Conservation (phyloP, 2,329 filamentous ascomycete genomes). For the Ilyonectria robusta region DNA sequence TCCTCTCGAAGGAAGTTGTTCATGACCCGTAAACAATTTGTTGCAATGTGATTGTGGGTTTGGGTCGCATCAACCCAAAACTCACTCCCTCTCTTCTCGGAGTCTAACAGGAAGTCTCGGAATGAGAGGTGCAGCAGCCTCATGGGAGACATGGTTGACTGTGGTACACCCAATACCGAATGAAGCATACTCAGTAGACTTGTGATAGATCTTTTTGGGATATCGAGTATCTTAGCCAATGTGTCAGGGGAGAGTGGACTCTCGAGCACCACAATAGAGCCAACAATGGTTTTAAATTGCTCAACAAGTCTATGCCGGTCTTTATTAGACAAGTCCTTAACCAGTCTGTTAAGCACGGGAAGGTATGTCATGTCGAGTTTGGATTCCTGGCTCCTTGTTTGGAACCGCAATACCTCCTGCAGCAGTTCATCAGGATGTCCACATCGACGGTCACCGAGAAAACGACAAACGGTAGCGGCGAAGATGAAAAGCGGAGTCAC, state of each 20-base stretch:
- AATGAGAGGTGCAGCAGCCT: slow-evolving; percentile 8
- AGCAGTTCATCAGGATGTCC: slow-evolving; percentile 44
- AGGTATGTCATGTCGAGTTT: slow-evolving; percentile 16
- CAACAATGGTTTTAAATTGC: background rate
- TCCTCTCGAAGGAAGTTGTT: background rate
- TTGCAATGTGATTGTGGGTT: background rate
- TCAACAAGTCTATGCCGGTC: background rate
- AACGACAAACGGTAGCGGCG: slow-evolving; percentile 32
- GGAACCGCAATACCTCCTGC: slow-evolving; percentile 39
- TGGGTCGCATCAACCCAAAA: slow-evolving; percentile 12
- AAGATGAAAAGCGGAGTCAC: slow-evolving; percentile 53
- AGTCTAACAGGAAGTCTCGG: slow-evolving; percentile 12
- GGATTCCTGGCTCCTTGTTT: slow-evolving; percentile 19
- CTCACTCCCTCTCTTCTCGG: background rate
- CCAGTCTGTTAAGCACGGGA: background rate
- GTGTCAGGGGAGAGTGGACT: background rate
- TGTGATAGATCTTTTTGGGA: background rate
- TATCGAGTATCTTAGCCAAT: background rate
- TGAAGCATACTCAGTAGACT: slow-evolving; percentile 7
- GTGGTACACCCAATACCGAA: slow-evolving; percentile 5
- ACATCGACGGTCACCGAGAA: slow-evolving; percentile 41
- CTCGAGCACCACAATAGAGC: background rate
- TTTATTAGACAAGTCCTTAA: background rate
- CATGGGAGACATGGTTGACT: background rate
- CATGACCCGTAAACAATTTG: slow-evolving; percentile 9